Conservation (phyloP, 2,329 filamentous ascomycete genomes). For the Lachnellula arida region DNA sequence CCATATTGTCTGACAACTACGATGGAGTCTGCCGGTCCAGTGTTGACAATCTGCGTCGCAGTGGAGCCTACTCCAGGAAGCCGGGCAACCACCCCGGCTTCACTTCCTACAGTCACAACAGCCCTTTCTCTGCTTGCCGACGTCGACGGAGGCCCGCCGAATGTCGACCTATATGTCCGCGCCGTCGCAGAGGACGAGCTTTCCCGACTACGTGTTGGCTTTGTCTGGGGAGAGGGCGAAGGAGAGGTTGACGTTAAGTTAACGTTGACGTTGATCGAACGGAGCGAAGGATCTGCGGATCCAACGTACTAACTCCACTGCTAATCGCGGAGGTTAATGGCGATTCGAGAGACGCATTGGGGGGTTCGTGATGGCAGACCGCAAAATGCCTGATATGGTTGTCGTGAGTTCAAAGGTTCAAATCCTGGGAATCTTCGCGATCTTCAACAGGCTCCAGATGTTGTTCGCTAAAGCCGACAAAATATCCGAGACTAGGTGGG, state of each 20-base stretch:
- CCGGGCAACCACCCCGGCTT: constrained; percentile 4
- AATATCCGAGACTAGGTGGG: not conserved
- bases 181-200: constrained; percentile 2
- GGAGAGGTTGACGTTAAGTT: not conserved
- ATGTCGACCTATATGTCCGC: constrained; percentile 17
- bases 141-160: constrained; percentile 21
- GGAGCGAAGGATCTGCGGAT: constrained; percentile 6
- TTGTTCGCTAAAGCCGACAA: constrained; percentile 5
- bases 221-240: not conserved
- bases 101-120: constrained; percentile 19
- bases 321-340: constrained; percentile 15
- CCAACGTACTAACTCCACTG: constrained; percentile 9
- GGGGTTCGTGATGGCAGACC: constrained; percentile 5
- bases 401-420: constrained; percentile 9
- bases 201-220: constrained; percentile 2
- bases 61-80: not conserved
- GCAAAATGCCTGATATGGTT: constrained; percentile 16
- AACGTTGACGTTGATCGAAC: constrained; percentile 4
- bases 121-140: constrained; percentile 18
- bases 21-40: constrained; percentile 6
- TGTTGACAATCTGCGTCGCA: constrained; percentile 3
- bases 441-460: constrained; percentile 16
- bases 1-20: constrained; percentile 36
- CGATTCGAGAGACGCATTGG: constrained; percentile 21
- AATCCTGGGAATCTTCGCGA: constrained; percentile 21